phyloP scores from a whole-genome alignment of 768 basidiomycete genomes.

The Tulasnella calospora region DNA sequence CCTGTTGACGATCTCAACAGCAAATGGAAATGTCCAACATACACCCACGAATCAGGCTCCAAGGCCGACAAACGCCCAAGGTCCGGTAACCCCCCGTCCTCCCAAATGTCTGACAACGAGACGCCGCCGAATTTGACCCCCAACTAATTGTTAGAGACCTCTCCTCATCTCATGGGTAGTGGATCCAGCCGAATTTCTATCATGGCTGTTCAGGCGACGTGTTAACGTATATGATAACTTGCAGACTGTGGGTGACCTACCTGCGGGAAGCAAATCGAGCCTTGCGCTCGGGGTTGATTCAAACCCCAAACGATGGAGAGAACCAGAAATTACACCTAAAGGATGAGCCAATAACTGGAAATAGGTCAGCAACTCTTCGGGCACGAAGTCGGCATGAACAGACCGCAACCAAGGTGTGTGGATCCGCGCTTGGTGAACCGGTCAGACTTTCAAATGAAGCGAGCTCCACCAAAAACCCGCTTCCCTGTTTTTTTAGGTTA shows the following conservation, averaged over 20 bases:
- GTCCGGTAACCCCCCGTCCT: too few species aligned
- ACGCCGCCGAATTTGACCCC: not conserved
- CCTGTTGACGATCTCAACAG: not conserved
- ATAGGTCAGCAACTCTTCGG: not conserved
- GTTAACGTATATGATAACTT: not conserved
- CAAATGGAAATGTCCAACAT: not conserved
- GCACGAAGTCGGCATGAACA: not conserved
- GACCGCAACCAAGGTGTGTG: not conserved
- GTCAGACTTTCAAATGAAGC: not conserved
- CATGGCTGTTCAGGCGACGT: not conserved
- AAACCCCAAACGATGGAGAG: not conserved
- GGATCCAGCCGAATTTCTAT: constrained; percentile 7
- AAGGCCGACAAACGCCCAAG: not conserved
- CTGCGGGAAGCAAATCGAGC: not conserved
- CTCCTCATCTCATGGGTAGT: not conserved
- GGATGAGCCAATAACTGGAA: not conserved
- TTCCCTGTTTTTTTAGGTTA: not conserved
- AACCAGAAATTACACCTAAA: not conserved
- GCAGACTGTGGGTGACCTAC: not conserved
- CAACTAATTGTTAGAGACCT: not conserved
- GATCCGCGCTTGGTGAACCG: not conserved
- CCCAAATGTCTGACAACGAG: not conserved
- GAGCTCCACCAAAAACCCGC: not conserved
- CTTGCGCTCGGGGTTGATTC: not conserved
- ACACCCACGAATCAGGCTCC: not conserved